These are phyloP conservation scores for Geum urbanum DNA, from an alignment of 306 rosid genomes.

Conservation along the genomic window DNA sequence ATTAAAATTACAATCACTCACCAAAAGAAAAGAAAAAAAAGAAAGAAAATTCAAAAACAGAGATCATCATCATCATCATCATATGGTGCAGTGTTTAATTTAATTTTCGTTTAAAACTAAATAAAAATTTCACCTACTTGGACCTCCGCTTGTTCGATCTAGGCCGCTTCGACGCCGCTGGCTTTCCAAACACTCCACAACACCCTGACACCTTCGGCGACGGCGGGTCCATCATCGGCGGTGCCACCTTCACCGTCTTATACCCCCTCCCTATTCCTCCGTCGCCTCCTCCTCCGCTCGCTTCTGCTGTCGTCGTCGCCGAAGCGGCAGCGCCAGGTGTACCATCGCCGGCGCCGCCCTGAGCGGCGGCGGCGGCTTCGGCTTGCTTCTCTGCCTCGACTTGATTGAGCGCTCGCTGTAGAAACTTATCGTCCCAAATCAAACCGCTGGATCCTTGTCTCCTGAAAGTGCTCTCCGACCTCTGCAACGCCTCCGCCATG, in stretches of 20 bases:
- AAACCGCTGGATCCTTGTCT: slow-evolving; percentile 77
- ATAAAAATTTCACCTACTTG: not conserved
- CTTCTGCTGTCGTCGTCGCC: not conserved
- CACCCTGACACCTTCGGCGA: slow-evolving; percentile 66
- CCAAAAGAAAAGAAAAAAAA: not conserved
- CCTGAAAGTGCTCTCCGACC: slow-evolving; percentile 66
- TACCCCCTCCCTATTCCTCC: not conserved
- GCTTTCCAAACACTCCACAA: slow-evolving; percentile 54
- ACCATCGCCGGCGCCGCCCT: not conserved
- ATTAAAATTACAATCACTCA: slow-evolving; percentile 14
- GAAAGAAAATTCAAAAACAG: not conserved
- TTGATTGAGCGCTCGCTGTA: slow-evolving; percentile 29
- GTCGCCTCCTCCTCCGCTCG: not conserved
- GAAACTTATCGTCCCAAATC: slow-evolving; percentile 62
- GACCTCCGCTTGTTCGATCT: slow-evolving; percentile 41
- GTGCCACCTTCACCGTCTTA: slow-evolving; percentile 12
- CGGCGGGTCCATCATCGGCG: slow-evolving; percentile 55
- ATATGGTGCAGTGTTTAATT: not conserved
- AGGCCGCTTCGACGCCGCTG: slow-evolving; percentile 19
- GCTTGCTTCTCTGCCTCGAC: slow-evolving; percentile 17
- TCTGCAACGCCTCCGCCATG: slow-evolving; percentile 46
- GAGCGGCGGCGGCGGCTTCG: not conserved
- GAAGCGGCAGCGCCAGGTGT: not conserved
- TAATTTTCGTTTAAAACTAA: not conserved
- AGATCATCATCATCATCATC: too few species aligned